Evolutionary conservation across 768 basidiomycete species (phyloP).

Genomic region (Amanita polypyramis): DNA sequence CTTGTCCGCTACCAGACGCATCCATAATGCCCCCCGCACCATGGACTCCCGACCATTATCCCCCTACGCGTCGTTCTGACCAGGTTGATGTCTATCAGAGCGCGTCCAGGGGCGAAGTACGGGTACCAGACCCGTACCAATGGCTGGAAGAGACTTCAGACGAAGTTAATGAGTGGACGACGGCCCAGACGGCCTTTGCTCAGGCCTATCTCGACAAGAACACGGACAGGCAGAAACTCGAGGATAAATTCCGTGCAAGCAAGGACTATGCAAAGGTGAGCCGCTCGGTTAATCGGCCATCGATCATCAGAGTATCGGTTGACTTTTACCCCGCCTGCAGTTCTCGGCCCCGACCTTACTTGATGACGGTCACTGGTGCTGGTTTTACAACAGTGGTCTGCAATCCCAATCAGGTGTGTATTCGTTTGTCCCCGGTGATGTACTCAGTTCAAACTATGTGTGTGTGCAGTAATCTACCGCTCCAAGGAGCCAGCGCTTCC

Average conservation of each 20-base stretch:
- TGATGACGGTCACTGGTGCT: constrained; percentile 69
- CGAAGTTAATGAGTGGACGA: constrained; percentile 58
- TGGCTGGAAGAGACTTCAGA: constrained; percentile 60
- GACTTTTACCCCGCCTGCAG: too few species aligned
- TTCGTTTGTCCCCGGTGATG: background rate
- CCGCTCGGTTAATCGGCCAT: too few species aligned
- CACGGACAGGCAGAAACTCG: constrained; percentile 44
- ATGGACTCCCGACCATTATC: constrained; percentile 54
- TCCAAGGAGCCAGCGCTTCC: constrained; percentile 45
- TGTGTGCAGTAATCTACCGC: constrained; percentile 48
- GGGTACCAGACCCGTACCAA: constrained; percentile 59
- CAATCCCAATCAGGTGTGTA: constrained; percentile 48
- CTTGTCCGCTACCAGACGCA: too few species aligned
- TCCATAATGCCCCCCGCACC: too few species aligned
- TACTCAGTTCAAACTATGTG: background rate
- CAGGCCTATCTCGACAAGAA: constrained; percentile 52
- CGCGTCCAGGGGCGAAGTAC: constrained; percentile 47
- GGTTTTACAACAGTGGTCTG: constrained; percentile 71
- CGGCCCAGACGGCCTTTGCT: constrained; percentile 49
- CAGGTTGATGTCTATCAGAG: constrained; percentile 63
- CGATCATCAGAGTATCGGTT: too few species aligned
- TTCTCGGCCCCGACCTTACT: constrained; percentile 2
- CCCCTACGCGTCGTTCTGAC: constrained; percentile 51
- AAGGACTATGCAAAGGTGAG: constrained; percentile 33
- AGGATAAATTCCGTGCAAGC: constrained; percentile 41